phyloP scores from a whole-genome alignment of 768 basidiomycete genomes.

The Sporobolomyces phaffii region DNA sequence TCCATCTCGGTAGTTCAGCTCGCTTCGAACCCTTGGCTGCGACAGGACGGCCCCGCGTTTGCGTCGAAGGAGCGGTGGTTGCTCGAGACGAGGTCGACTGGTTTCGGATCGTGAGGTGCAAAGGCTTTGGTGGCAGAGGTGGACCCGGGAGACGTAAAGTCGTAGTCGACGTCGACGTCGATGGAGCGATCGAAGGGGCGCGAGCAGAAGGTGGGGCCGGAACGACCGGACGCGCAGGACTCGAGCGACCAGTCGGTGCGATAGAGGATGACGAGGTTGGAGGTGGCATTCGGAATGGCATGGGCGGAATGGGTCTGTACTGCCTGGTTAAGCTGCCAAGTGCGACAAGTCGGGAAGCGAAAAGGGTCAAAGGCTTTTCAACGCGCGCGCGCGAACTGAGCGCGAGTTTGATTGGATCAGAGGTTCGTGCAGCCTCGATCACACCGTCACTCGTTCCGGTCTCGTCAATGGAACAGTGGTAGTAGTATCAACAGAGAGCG shows the following conservation, averaged over 20 bases:
- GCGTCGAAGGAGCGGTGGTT: neutral
- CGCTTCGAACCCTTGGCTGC: neutral
- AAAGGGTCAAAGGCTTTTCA: neutral
- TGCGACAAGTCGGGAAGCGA: neutral
- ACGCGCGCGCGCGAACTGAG: neutral
- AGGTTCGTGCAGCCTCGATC: no score
- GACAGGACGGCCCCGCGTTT: neutral
- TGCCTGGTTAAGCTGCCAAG: neutral
- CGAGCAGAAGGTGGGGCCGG: neutral
- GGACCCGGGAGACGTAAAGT: slow-evolving; percentile 25
- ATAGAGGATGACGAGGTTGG: neutral
- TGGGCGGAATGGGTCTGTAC: no score
- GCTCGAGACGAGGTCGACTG: neutral
- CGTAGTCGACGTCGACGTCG: neutral
- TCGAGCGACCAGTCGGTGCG: no score
- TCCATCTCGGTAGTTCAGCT: slow-evolving; percentile 9
- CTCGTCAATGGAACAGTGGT: neutral
- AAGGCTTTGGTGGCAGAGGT: slow-evolving; percentile 27
- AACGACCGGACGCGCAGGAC: no score
- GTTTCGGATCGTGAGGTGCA: slow-evolving; percentile 21
- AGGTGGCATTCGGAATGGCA: slow-evolving; percentile 17
- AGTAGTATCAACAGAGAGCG: neutral
- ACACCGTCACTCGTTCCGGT: no score
- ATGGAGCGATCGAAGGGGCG: neutral
- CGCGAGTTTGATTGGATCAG: neutral